Base-by-base conservation (phyloP, 441 rosid genomes). In the Breynia disticha region DNA sequence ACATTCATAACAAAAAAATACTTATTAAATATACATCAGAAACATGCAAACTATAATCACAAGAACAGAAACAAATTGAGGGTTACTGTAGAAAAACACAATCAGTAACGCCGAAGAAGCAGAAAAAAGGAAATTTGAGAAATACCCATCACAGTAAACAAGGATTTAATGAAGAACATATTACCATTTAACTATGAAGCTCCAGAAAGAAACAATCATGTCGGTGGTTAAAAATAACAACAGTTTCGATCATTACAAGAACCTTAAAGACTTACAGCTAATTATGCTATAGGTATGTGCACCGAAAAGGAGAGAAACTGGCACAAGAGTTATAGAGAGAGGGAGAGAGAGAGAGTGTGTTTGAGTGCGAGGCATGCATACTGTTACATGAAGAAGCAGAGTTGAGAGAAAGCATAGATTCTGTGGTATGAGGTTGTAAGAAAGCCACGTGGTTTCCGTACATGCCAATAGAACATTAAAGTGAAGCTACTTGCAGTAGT, bases 391-490 rank as follows among this genome's bases (percentile, higher is more conserved):
- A 62, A 62, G 57, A 4, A 17, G 20, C 21, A 19, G 11, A 16
- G 20, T 6, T 11, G 11, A 7, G 16, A 11, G 32, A 50, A 50
- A 15, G 16, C 62, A 9, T 47, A 60, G 84, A 74, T 73, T 74
- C 79, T 56, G 42, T 43, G n/a, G 43, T 50, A 37, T 70, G 76
- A 68, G 90, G 90, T 61, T 55, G 52, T 56, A 59, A 38, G 8
- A 4, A 16, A 50, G 80, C 76, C 83, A 76, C 84, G 86, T 78
- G 69, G 73, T 49, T 21, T 16, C 56, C 2, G 44, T 52, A 41
- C 56, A 45, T 52, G 58, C 73, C 74, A 65, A 52, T 69, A 39
- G 57, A 22, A 43, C 39, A 9, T 41, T 4, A 41, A 41, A 41
- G 44, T 41, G 15, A 15, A 41, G 44, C 44, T 9, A 41, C 44